Base-by-base conservation (phyloP, 2,329 filamentous ascomycete genomes). In the Chalaropsis ovoidea region DNA sequence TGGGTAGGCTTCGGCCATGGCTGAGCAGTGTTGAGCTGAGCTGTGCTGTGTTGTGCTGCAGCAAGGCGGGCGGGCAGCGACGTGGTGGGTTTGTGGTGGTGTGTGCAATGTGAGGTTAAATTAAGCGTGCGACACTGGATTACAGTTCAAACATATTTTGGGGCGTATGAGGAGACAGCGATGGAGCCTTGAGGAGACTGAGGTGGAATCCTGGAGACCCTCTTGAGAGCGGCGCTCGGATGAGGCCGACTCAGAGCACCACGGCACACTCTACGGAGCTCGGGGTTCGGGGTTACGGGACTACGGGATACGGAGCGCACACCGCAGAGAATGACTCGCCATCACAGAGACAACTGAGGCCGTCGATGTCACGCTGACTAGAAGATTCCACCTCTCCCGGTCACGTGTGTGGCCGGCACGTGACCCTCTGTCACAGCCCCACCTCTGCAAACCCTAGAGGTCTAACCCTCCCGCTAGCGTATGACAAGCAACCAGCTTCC, bases 1-100 rank as follows among this genome's bases (percentile, higher is more conserved):
- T 5, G 42, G 42, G 42, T 63, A 67, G 35, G 52, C 22, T 52
- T 63, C 49, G 11, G 65, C 61, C 65, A 67, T 67, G 31, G 7
- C 47, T 11, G 63, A 19, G 17, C 24, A 31, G 43, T n/a, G n/a
- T n/a, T n/a, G n/a, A n/a, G n/a, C n/a, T n/a, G n/a, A n/a, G n/a
- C n/a, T n/a, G n/a, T n/a, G n/a, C 42, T 13, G 54, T 31, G 15
- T 6, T 19, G 27, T 17, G 17, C 5, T 2, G 52, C 24, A 58
- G 52, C 15, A 15, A 58, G 52, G 17, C 52, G n/a, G n/a, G 17
- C 8, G 24, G 24, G 49, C 49, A 22, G 10, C 24, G 49, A 27
- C 49, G 49, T 10, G 17, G 8, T 39, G 27, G 27, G 10, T 49
- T 19, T 22, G 1, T 52, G 22, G 35, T 4, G 24, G 47, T 24